Evolutionary conservation across 257 asterid species (phyloP).

Genomic region (Nicotiana obtusifolia): DNA sequence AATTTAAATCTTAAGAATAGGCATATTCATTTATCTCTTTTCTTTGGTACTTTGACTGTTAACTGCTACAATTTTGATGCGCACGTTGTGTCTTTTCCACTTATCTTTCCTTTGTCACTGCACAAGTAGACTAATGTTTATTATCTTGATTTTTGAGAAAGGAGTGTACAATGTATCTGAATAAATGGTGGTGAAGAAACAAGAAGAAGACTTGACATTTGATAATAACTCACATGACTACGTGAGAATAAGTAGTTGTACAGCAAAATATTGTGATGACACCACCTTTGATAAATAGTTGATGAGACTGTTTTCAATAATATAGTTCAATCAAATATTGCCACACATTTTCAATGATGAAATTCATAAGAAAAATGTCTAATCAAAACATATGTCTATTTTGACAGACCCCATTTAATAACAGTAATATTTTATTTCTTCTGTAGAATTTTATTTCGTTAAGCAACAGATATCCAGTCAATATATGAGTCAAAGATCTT

Average conservation of each 20-base stretch:
- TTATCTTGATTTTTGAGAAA: neutral
- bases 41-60: too few species aligned
- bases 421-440: neutral
- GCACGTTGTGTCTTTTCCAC: neutral
- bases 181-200: neutral
- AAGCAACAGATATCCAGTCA: neutral
- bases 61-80: neutral
- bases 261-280: neutral
- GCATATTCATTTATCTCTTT: too few species aligned
- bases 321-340: neutral
- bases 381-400: neutral
- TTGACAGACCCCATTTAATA: neutral
- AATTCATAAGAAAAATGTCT: neutral
- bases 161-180: neutral
- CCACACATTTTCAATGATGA: neutral
- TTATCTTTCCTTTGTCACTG: neutral
- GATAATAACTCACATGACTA: neutral
- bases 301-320: neutral
- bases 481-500: too few species aligned
- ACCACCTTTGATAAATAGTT: neutral
- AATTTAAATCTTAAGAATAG: too few species aligned
- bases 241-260: neutral
- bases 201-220: neutral
- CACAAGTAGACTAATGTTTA: neutral
- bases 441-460: neutral